Base-by-base conservation (phyloP, 1,284 basidiomycete species). In the Puccinia triticina region DNA sequence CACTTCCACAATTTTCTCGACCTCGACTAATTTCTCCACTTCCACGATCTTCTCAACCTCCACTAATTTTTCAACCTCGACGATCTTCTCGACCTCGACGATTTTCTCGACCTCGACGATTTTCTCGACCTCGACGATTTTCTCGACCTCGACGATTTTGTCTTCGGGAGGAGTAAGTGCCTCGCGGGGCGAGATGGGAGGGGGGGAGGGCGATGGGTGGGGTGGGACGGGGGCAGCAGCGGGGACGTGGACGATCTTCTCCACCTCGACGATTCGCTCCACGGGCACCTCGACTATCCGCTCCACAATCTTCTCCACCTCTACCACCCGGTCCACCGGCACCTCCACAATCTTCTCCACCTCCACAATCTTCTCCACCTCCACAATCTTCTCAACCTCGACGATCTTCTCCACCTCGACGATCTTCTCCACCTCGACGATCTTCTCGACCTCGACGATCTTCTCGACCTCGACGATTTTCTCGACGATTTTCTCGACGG, bases 191-290 rank as follows among this genome's bases (percentile, higher is more conserved):
- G n/a, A n/a, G n/a, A n/a, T n/a, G n/a, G n/a, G n/a, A n/a, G n/a
- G n/a, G n/a, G n/a, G n/a, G n/a, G n/a, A n/a, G n/a, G n/a, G n/a
- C n/a, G n/a, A n/a, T n/a, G n/a, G n/a, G n/a, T n/a, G n/a, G n/a
- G n/a, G n/a, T n/a, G n/a, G n/a, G n/a, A n/a, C n/a, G n/a, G n/a
- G n/a, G n/a, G n/a, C n/a, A n/a, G n/a, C n/a, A n/a, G 88, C 85
- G 86, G 88, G 83, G 89, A 90, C 76, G 88, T 89, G 83, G 59
- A 87, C 83, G 66, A 84, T 82, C 82, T 84, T 84, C 69, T 90
- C 90, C 78, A 90, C 88, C 29, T 76, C 74, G 14, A 26, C 87
- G 85, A 85, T 86, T 77, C 85, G 84, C 84, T 86, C 85, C 85
- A 84, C 79, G 37, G 83, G 83, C 50, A 83, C 83, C 57, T 85